Evolutionary conservation across 768 basidiomycete species (phyloP), one percentile per base, ranked within the genome.

Genomic region (Gloeopeniophorella convolvens): DNA sequence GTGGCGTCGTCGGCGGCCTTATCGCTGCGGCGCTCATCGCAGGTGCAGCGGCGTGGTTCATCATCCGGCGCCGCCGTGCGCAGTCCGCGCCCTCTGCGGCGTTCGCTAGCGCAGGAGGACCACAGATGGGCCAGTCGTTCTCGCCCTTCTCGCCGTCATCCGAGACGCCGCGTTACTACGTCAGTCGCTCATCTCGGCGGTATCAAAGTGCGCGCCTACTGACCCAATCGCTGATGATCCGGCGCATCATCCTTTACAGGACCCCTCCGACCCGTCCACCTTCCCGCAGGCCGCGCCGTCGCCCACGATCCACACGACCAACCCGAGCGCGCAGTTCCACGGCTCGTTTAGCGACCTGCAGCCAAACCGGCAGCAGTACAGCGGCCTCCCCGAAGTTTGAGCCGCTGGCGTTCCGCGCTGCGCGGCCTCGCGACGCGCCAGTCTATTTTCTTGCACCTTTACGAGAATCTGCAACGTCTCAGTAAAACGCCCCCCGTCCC

Each of bases 1-100:
- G 82, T 33, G 82, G 83, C n/a, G 76, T 78, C 6, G 69, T 82
- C 5, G 79, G 79, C 3, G 79, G 75, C 12, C 50, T 83, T 1
- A 69, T 77, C 23, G 70, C 63, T n/a, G 49, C 77, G 16, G 73
- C 69, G 7, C 54, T 75, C 37, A 63, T 81, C 11, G 71, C 59
- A 4, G 73, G 63, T 1, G 54, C 59, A 6, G 35, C 65, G 5
- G 58, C 72, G 45, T 81, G 74, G 70, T 69, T 73, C 55, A 54
- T 65, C 26, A 60, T 56, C 31, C 62, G 41, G 32, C 67, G 55
- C 33, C 62, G 59, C 18, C 66, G 66, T 31, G 54, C 68, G 40
- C 55, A 50, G 39, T 41, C 32, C 16, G 40, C 60, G 30, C 50
- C 58, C 6, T 58, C 63, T n/a, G 54, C 57, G 8, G 51, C 60